Conservation (phyloP, 1,139 yeast genomes). For the Candida mesenterica region DNA sequence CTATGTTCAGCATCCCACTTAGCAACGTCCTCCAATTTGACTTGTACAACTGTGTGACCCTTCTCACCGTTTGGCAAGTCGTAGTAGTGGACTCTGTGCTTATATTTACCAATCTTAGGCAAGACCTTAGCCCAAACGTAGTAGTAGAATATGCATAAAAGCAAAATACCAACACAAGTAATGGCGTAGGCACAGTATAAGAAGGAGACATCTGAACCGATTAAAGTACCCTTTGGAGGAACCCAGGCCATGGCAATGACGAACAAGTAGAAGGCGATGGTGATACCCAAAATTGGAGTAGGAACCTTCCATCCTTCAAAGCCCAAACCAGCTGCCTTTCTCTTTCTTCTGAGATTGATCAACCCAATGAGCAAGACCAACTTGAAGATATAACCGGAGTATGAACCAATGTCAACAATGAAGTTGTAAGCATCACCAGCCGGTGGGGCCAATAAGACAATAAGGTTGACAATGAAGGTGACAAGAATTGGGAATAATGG, state of each 20-base stretch:
- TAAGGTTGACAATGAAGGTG: constrained; percentile 36
- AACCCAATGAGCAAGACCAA: constrained; percentile 35
- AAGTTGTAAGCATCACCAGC: constrained; percentile 49
- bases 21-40: constrained; percentile 26
- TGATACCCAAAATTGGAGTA: constrained; percentile 26
- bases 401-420: constrained; percentile 31
- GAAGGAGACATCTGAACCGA: constrained; percentile 36
- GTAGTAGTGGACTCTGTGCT: constrained; percentile 30
- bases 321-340: constrained; percentile 36
- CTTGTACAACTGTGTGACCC: constrained; percentile 41
- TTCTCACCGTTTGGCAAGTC: constrained; percentile 35
- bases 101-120: constrained; percentile 33
- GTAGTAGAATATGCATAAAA: constrained; percentile 31
- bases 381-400: constrained; percentile 25
- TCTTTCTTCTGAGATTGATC: constrained; percentile 30
- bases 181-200: constrained; percentile 30
- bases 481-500: constrained; percentile 39
- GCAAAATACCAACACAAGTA: constrained; percentile 29
- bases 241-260: constrained; percentile 41
- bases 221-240: constrained; percentile 32
- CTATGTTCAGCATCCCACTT: constrained; percentile 33
- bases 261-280: constrained; percentile 30
- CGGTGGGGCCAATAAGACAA: constrained; percentile 42
- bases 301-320: constrained; percentile 32
- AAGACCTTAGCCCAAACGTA: constrained; percentile 35